Percentiles rank a stretch among this genome's conserved stretches.
These are phyloP conservation scores for Carallia brachiata DNA, from an alignment of 345 rosid species.

Conservation along the genomic window DNA sequence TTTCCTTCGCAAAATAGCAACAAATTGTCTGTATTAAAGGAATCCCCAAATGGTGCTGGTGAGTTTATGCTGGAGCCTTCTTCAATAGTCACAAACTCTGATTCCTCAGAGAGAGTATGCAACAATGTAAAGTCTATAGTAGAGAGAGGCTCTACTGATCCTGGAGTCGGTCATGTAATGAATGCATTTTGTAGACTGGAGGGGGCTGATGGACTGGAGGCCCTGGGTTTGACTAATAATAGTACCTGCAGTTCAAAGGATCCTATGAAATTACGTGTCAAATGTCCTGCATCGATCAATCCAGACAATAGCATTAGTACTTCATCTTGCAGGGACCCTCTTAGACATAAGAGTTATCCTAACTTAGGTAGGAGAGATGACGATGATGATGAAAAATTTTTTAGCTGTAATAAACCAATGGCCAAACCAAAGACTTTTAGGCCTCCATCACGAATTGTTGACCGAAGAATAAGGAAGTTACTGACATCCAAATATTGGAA, in stretches of 20 bases:
- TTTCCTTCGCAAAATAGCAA: conserved; percentile 27
- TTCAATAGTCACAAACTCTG: conserved; percentile 26
- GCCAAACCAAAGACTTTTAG: conserved; percentile 49
- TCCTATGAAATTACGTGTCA: conserved; percentile 30
- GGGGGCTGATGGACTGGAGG: conserved; percentile 27
- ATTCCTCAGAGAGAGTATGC: conserved; percentile 23
- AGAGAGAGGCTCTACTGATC: conserved; percentile 30
- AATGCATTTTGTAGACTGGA: conserved; percentile 26
- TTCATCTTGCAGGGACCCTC: conserved; percentile 25
- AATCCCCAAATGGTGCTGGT: conserved; percentile 27
- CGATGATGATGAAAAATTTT: conserved; percentile 65
- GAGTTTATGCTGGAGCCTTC: conserved; percentile 33
- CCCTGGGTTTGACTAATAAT: conserved; percentile 31
- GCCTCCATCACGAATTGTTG: conserved; percentile 56
- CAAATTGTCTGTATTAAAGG: conserved; percentile 29
- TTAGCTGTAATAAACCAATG: conserved; percentile 51
- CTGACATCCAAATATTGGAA: conserved; percentile 65
- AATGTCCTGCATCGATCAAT: conserved; percentile 34
- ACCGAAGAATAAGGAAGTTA: conserved; percentile 58
- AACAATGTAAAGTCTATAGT: conserved; percentile 31
- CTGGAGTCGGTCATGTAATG: conserved; percentile 29
- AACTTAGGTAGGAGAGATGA: conserved; percentile 73
- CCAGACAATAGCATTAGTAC: conserved; percentile 37
- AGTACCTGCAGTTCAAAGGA: conserved; percentile 35
- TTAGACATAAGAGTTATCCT: conserved; percentile 39